Conservation (phyloP, 306 rosid genomes). For the Prunus fruticosa region DNA sequence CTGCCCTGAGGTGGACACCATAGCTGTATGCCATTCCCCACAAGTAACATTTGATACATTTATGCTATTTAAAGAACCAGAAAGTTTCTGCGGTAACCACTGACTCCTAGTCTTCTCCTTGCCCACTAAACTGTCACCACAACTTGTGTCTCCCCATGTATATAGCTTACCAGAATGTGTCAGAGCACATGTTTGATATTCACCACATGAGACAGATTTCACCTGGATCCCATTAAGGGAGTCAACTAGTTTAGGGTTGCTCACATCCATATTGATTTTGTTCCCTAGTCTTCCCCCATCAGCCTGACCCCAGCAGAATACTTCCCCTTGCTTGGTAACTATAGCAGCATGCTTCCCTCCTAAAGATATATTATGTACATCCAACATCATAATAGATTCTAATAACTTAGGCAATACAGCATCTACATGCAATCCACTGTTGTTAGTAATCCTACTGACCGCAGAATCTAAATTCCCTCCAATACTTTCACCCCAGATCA, state of each 20-base stretch:
- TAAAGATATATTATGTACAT: conserved; percentile 57
- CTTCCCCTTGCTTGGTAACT: conserved; percentile 79
- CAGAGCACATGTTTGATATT: conserved; percentile 78
- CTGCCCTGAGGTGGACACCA: conserved; percentile 61
- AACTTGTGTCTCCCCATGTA: conserved; percentile 66
- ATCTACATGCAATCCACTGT: conserved; percentile 30
- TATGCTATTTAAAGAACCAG: conserved; percentile 55
- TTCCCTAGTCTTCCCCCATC: conserved; percentile 73
- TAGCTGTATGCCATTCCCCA: conserved; percentile 90
- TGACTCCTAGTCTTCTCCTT: conserved; percentile 41
- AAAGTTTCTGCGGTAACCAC: conserved; percentile 69
- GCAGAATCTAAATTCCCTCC: conserved; percentile 46
- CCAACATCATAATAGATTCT: conserved; percentile 64
- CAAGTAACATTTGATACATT: conserved; percentile 53
- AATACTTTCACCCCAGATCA: conserved; percentile 86
- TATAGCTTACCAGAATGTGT: conserved; percentile 65
- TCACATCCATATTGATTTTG: conserved; percentile 53
- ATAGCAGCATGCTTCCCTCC: conserved; percentile 85
- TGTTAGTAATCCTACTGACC: conserved; percentile 33
- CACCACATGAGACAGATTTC: conserved; percentile 63
- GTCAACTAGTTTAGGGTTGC: conserved; percentile 65
- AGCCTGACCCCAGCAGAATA: conserved; percentile 86
- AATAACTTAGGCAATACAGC: conserved; percentile 69
- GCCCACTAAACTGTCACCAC: conserved; percentile 38
- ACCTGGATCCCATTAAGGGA: conserved; percentile 50